Evolutionary conservation across 2,329 filamentous ascomycete species (phyloP).

Genomic region (Xylariaceae sp.): DNA sequence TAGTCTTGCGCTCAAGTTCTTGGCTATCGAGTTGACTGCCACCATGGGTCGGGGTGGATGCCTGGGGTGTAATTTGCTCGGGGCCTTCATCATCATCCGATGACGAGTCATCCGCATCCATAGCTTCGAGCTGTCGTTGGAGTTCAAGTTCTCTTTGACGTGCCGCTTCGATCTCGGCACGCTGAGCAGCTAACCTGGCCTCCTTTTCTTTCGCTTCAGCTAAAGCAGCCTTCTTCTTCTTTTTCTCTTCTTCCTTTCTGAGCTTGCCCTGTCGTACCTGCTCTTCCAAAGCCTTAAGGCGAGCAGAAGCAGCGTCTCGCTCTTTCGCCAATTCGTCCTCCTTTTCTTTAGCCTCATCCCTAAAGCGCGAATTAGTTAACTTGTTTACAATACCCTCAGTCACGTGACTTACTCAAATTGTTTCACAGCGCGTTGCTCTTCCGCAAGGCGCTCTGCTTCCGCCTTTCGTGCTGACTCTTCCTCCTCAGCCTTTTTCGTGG

Average conservation of each 20-base stretch:
- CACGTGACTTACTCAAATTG: slow-evolving; percentile 70
- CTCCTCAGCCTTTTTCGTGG: slow-evolving; percentile 39
- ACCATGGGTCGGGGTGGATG: slow-evolving; percentile 52
- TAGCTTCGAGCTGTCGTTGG: slow-evolving; percentile 74
- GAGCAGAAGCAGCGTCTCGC: slow-evolving; percentile 73
- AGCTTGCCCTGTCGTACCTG: slow-evolving; percentile 90
- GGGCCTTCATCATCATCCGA: slow-evolving; percentile 78
- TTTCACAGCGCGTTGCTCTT: slow-evolving; percentile 66
- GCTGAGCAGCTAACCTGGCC: slow-evolving; percentile 72
- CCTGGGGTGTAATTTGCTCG: slow-evolving; percentile 60
- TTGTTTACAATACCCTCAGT: neutral
- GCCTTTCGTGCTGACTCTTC: slow-evolving; percentile 53
- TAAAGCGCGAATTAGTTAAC: slow-evolving; percentile 36
- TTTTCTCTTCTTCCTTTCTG: slow-evolving; percentile 95
- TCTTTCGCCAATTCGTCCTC: slow-evolving; percentile 78
- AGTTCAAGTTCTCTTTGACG: slow-evolving; percentile 86
- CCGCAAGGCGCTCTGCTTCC: slow-evolving; percentile 60
- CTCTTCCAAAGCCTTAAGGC: slow-evolving; percentile 84
- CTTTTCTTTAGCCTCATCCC: slow-evolving; percentile 66
- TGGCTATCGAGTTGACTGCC: slow-evolving; percentile 49
- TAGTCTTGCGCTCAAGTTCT: slow-evolving; percentile 48
- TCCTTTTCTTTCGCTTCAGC: slow-evolving; percentile 88
- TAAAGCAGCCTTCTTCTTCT: slow-evolving; percentile 79
- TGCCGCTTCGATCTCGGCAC: slow-evolving; percentile 87
- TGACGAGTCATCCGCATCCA: slow-evolving; percentile 67